A percentile compares a stretch with the other conserved stretches of the same genome.
Evolutionary conservation across 805 yeast species (phyloP).

Genomic region (Wickerhamiella hasegawae): DNA sequence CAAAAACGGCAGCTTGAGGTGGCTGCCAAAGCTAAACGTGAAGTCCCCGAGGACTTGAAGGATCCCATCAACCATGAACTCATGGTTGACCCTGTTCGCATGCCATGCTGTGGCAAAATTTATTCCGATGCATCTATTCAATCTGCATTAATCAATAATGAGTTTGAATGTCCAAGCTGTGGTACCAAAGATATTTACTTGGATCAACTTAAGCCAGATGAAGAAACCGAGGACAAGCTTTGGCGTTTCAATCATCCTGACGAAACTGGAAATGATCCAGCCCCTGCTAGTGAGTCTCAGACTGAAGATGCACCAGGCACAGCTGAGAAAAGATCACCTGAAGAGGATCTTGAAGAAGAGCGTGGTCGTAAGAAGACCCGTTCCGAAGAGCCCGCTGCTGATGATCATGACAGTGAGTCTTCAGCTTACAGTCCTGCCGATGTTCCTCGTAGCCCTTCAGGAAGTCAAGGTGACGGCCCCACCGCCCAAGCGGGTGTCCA

Average conservation of each 20-base stretch:
- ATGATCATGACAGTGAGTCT: too few species aligned
- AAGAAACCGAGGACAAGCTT: slow-evolving; percentile 40
- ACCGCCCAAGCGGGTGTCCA: too few species aligned
- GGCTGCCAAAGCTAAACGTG: slow-evolving; percentile 29
- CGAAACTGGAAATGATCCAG: slow-evolving; percentile 17
- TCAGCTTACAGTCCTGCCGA: too few species aligned
- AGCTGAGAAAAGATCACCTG: too few species aligned
- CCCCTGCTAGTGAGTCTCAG: background rate
- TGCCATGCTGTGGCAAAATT: slow-evolving; percentile 58
- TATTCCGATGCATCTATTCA: slow-evolving; percentile 52
- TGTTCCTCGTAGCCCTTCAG: too few species aligned
- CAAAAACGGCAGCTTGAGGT: slow-evolving; percentile 45
- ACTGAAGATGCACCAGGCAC: background rate
- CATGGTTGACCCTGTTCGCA: slow-evolving; percentile 55
- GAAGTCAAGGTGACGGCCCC: too few species aligned
- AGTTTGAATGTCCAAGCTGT: slow-evolving; percentile 86
- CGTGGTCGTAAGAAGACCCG: too few species aligned
- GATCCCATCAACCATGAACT: slow-evolving; percentile 59
- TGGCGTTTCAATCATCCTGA: slow-evolving; percentile 28
- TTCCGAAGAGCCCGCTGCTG: too few species aligned
- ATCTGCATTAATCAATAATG: slow-evolving; percentile 54
- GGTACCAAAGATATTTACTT: slow-evolving; percentile 53
- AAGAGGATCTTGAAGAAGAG: too few species aligned
- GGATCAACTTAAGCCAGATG: slow-evolving; percentile 52
- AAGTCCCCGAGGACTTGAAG: slow-evolving; percentile 37